These are phyloP conservation scores for Sequoiadendron giganteum DNA, from an alignment of 75 land plant species.

Conservation along the genomic window DNA sequence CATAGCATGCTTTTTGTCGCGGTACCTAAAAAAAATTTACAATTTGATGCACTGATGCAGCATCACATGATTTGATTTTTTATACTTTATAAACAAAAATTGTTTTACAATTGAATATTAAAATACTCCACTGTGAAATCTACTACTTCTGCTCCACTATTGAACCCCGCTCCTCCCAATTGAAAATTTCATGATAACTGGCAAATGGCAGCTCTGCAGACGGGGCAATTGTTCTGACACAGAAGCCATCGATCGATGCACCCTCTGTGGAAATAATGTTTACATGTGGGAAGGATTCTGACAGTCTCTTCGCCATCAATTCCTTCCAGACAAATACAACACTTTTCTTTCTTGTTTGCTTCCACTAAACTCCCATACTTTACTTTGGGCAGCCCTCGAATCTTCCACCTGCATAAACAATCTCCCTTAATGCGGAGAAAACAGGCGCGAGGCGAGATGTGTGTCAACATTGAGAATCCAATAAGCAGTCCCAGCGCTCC, in stretches of 20 bases:
- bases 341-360: not conserved
- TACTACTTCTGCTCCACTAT: no score
- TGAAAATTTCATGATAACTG: no score
- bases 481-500: no score
- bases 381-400: no score
- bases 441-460: not conserved
- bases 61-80: no score
- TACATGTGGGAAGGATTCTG: not conserved
- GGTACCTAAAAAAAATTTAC: no score
- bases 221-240: not conserved
- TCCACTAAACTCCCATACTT: not conserved
- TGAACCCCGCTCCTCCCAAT: no score
- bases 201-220: not conserved
- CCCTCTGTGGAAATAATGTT: not conserved
- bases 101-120: no score
- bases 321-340: not conserved
- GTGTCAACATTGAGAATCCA: not conserved
- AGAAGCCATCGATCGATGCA: not conserved
- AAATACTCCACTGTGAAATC: no score
- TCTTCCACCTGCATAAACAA: not conserved
- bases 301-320: not conserved
- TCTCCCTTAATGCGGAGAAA: not conserved
- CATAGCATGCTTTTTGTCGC: no score
- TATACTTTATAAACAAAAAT: no score
- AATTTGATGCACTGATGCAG: no score